Evolutionary conservation across 805 yeast genomes (phyloP), one percentile per base, ranked within the genome.

Genomic region (Cyberlindnera japonica): DNA sequence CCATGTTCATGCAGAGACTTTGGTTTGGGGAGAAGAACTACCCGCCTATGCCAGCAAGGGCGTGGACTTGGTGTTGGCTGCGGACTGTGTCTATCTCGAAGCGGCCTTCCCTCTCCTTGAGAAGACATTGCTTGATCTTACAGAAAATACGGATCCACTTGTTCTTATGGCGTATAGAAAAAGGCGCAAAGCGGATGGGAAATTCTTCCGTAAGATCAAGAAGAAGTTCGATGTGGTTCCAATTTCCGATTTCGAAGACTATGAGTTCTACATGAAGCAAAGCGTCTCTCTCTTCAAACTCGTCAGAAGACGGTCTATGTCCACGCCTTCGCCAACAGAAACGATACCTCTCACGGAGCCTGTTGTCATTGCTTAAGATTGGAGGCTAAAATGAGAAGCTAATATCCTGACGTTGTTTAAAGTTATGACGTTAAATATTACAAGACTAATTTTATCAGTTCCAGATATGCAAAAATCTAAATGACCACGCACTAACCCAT

Each of bases 71-170:
- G 57, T 77, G 3, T 51, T 77, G 18, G 82, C 81, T 5, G 82
- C 82, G 0, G 83, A 77, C 54, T 76, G 81, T 55, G 81, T 77
- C 12, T 77, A 77, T 43, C 59, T 72, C 20, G 82, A 75, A 48
- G 52, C 61, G 9, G 77, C 79, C 3, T 77, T 77, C 50, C 79
- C 77, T 5, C 50, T 75, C 29, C 53, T 77, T 27, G 75, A 72
- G 38, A 57, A 63, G 43, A 77, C 82, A 0, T 55, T 77, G 22
- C 43, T 74, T 25, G 75, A 74, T 43, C 49, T 77, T 15, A 59
- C 64, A 0, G 45, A 56, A 5, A 64, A 65, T 13, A 45, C 56
- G 6, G 68, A 67, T 17, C 68, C 76, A 7, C 57, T 68, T 24
- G 65, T 77, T 4, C 43, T 76, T 33, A 71, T 77, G 77, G 61